Evolutionary conservation across 176 grass and related monocot species (phyloP).

Genomic region (bread wheat (Triticum aestivum)): DNA sequence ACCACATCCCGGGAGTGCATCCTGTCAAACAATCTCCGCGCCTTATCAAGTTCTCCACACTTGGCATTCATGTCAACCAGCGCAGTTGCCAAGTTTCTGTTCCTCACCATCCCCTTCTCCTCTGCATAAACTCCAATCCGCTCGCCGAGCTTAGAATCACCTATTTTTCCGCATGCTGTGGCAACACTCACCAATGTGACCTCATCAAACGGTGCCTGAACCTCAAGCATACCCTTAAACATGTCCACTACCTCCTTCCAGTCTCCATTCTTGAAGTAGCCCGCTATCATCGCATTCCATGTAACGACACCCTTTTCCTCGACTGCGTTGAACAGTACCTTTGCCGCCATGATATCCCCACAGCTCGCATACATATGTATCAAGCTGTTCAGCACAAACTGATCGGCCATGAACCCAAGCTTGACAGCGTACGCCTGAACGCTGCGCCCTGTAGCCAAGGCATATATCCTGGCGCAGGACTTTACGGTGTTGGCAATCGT

Average conservation of each 20-base stretch:
- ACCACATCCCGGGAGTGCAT: conserved; percentile 63
- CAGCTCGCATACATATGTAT: conserved; percentile 56
- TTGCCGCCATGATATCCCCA: conserved; percentile 32
- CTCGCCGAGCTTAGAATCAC: conserved; percentile 28
- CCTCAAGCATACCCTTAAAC: conserved; percentile 51
- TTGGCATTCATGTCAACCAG: conserved; percentile 61
- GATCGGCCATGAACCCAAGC: conserved; percentile 36
- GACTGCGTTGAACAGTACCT: conserved; percentile 35
- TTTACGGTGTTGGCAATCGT: conserved; percentile 55
- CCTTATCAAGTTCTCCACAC: conserved; percentile 42
- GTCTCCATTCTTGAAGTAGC: conserved; percentile 44
- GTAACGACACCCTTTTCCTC: conserved; percentile 33
- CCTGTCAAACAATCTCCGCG: conserved; percentile 42
- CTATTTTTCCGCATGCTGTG: conserved; percentile 36
- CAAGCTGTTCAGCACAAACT: conserved; percentile 69
- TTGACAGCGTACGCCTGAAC: conserved; percentile 60
- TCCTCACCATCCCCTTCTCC: conserved; percentile 32
- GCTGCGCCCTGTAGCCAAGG: conserved; percentile 7
- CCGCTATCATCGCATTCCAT: conserved; percentile 49
- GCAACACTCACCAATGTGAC: conserved; percentile 58
- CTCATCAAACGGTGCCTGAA: conserved; percentile 48
- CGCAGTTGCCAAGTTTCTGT: conserved; percentile 41
- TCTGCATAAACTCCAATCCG: conserved; percentile 42
- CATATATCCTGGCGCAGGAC: conserved; percentile 41
- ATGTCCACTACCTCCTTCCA: conserved; percentile 45